These are phyloP conservation scores for Ceratobasidium sp. DNA, from an alignment of 1,284 basidiomycete genomes.

Conservation along the genomic window DNA sequence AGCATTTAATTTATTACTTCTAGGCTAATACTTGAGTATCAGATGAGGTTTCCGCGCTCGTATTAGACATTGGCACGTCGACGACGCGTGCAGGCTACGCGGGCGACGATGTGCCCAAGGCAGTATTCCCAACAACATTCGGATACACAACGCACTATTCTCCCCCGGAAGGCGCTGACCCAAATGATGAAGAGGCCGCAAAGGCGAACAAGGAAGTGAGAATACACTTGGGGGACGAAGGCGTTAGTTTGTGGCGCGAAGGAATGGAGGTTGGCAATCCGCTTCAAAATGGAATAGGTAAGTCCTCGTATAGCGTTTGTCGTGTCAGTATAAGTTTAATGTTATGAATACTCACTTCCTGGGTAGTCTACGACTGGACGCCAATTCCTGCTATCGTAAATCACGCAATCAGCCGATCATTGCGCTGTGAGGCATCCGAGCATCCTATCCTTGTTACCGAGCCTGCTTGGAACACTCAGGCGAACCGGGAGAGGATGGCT, in stretches of 20 bases:
- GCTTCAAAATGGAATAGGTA: slow-evolving; percentile 87
- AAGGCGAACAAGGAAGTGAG: slow-evolving; percentile 66
- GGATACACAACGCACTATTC: slow-evolving; percentile 73
- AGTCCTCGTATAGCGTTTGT: slow-evolving; percentile 56
- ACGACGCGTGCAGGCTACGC: slow-evolving; percentile 95
- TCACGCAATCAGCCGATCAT: slow-evolving; percentile 80
- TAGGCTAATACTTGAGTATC: slow-evolving; percentile 19
- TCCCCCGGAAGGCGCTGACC: slow-evolving; percentile 63
- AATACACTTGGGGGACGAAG: slow-evolving; percentile 90
- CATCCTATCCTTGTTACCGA: slow-evolving; percentile 96
- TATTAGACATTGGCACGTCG: slow-evolving; percentile 93
- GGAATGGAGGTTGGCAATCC: slow-evolving; percentile 91
- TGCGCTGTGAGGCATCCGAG: slow-evolving; percentile 81
- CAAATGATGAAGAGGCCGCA: slow-evolving; percentile 46
- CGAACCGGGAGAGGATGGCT: slow-evolving; percentile 92
- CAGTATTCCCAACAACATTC: slow-evolving; percentile 91
- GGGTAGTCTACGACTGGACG: slow-evolving; percentile 82
- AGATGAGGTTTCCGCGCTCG: slow-evolving; percentile 96
- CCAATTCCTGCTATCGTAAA: slow-evolving; percentile 80
- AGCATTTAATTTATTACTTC: background rate
- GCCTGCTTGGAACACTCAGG: slow-evolving; percentile 94
- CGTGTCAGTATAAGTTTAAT: background rate
- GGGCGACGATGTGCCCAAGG: slow-evolving; percentile 96
- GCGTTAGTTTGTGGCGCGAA: slow-evolving; percentile 92
- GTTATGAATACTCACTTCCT: slow-evolving; percentile 15